A percentile compares a stretch with the other conserved stretches of the same genome.
Conservation (phyloP, 306 rosid genomes). For the Cyclanthera cordifolia region DNA sequence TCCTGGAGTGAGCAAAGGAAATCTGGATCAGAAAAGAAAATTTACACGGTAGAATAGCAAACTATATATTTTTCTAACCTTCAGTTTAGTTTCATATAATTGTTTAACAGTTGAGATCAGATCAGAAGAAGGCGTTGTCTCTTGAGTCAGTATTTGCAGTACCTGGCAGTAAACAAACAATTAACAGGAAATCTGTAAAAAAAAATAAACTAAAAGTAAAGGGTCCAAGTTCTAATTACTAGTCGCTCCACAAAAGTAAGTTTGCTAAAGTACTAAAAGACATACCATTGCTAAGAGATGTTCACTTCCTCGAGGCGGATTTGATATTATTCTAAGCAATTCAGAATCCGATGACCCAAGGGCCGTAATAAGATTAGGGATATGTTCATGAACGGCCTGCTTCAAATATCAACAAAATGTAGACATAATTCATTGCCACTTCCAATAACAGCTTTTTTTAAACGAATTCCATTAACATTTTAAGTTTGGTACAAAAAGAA, state of each 20-base stretch:
- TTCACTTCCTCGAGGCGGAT: constrained; percentile 99
- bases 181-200: constrained; percentile 2
- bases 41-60: constrained; percentile 8
- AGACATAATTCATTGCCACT: constrained; percentile 12
- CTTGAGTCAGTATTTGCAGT: constrained; percentile 83
- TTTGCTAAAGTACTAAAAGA: neutral
- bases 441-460: neutral
- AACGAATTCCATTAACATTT: neutral
- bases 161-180: constrained; percentile 47
- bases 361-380: constrained; percentile 78
- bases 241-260: neutral
- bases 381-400: constrained; percentile 92
- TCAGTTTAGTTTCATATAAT: constrained; percentile 83
- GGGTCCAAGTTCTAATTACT: neutral
- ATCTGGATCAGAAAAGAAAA: constrained; percentile 16
- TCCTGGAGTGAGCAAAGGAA: constrained; percentile 47
- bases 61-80: constrained; percentile 30
- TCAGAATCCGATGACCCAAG: constrained; percentile 79
- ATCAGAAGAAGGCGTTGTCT: constrained; percentile 57
- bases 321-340: constrained; percentile 66
- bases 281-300: constrained; percentile 74
- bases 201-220: neutral
- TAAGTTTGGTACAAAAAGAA: neutral
- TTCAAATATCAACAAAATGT: constrained; percentile 13
- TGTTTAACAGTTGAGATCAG: constrained; percentile 78